A percentile compares a stretch with the other conserved stretches of the same genome.
These are phyloP conservation scores for Colletotrichum liriopes DNA, from an alignment of 2,329 filamentous ascomycete species.

Conservation along the genomic window DNA sequence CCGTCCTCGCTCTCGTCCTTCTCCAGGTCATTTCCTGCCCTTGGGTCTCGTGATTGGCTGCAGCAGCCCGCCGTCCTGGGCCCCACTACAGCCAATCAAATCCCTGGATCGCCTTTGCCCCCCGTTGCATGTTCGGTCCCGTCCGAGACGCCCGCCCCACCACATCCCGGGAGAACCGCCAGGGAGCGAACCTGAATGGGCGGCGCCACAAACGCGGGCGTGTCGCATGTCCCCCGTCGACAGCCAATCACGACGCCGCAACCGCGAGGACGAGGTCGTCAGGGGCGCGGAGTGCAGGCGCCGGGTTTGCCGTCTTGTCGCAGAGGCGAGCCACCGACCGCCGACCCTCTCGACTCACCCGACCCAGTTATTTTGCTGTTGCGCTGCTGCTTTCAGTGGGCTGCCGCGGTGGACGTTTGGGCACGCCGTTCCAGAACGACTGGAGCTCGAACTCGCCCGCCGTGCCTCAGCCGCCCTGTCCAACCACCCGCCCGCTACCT, in stretches of 20 bases:
- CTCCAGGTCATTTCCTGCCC: no score
- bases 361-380: neutral
- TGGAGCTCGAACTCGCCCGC: constrained; percentile 19
- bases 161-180: constrained; percentile 12
- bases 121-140: constrained; percentile 17
- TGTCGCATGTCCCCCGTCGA: constrained; percentile 15
- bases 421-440: constrained; percentile 33
- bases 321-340: neutral
- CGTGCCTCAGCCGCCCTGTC: neutral
- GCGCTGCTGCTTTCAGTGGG: neutral
- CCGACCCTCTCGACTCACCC: neutral
- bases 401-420: no score
- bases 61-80: neutral
- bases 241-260: neutral
- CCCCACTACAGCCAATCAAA: neutral
- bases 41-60: neutral
- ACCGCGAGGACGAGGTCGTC: neutral
- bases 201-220: constrained; percentile 19
- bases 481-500: neutral
- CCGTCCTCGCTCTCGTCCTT: neutral
- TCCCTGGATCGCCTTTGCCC: neutral
- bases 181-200: neutral
- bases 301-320: constrained; percentile 1
- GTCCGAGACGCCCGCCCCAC: constrained; percentile 25
- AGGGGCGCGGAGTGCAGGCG: neutral